phyloP scores from a whole-genome alignment of 345 rosid species.

The Brassica carinata region DNA sequence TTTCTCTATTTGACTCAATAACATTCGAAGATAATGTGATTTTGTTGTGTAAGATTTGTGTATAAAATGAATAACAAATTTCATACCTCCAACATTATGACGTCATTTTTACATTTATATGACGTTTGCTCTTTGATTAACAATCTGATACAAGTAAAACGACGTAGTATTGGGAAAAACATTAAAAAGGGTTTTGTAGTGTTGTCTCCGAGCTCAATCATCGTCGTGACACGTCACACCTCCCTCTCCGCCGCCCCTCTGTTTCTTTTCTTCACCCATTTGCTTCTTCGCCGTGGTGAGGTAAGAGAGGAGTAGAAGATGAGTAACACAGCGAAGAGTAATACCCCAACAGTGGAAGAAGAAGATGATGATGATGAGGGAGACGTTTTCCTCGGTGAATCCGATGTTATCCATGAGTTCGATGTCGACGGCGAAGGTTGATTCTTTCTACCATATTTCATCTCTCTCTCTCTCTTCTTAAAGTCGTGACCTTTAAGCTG shows the following conservation, averaged over 20 bases:
- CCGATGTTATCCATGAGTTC: constrained; percentile 70
- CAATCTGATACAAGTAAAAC: not conserved
- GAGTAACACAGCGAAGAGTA: constrained; percentile 37
- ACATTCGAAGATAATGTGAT: constrained; percentile 1
- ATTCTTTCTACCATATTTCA: not conserved
- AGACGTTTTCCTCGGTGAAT: constrained; percentile 71
- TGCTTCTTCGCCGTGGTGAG: not conserved
- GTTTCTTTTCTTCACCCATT: not conserved
- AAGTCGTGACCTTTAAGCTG: not conserved
- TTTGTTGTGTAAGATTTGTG: constrained; percentile 15
- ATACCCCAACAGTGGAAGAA: constrained; percentile 35
- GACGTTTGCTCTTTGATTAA: not conserved
- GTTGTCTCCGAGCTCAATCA: not conserved
- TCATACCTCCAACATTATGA: not conserved
- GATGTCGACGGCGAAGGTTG: constrained; percentile 80
- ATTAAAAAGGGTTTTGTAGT: not conserved
- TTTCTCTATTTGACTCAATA: not conserved
- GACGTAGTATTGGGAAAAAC: not conserved
- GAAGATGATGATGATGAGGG: constrained; percentile 61
- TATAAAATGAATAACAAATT: not conserved
- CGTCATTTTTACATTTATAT: not conserved
- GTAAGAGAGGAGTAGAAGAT: constrained; percentile 15
- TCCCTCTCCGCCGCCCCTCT: constrained; percentile 26
- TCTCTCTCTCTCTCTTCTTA: not conserved
- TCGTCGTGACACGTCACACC: constrained; percentile 28